Evolutionary conservation across 2,329 filamentous ascomycete genomes (phyloP), one percentile per base, ranked within the genome.

Genomic region (Incumbomyces delicatus): DNA sequence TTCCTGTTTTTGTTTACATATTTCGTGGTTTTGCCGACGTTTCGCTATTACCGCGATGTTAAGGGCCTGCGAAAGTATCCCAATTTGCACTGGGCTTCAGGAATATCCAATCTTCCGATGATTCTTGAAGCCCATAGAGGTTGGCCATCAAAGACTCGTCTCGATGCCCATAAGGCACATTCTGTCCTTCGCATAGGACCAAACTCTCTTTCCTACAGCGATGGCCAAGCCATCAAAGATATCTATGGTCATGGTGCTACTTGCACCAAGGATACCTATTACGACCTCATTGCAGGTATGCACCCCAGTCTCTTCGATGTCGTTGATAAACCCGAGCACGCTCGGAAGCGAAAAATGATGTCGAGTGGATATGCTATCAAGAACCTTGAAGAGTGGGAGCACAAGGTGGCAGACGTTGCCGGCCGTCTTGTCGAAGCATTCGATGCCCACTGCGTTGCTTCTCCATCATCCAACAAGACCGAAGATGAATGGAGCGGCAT

Each of bases 51-150:
- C n/a, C n/a, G n/a, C 18, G 71, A 74, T 54, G 55, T 60, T 1
- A 73, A 73, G 63, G 69, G 70, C 6, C 63, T 75, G 1, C 65
- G 73, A 6, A 67, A 64, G 54, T 75, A 70, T 40, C 69, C 70
- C 6, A 68, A 66, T 49, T 58, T 73, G 45, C 61, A 60, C 14
- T 51, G 59, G 3, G 60, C 72, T 10, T 66, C 71, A 0, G 71
- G 69, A 10, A 63, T 73, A 30, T 67, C 67, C 4, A 65, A 68
- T 41, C 52, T 76, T 2, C 65, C 69, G 1, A 75, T 44, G 18
- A 49, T 50, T 16, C 39, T 41, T 30, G 51, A 52, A 29, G 48
- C 56, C n/a, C 50, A 55, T 17, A 53, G 48, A 16, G 55, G 57
- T 10, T 52, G 53, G 20, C 56, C 57, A 18, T 44, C 41, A 34